Evolutionary conservation across 345 rosid species (phyloP).

Genomic region (Euphorbia lathyris): DNA sequence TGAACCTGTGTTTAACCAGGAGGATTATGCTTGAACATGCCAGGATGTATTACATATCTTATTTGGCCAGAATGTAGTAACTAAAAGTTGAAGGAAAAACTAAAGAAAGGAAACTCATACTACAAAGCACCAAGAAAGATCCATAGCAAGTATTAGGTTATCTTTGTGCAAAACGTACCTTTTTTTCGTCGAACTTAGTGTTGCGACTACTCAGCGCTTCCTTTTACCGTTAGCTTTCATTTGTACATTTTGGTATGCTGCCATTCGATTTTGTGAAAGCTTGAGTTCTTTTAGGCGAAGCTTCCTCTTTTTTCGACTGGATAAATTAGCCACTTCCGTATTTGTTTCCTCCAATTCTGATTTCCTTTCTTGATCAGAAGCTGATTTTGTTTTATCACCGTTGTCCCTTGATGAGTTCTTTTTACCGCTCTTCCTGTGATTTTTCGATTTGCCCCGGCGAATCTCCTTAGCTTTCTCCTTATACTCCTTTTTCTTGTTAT

Average conservation of each 20-base stretch:
- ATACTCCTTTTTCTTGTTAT: constrained; percentile 41
- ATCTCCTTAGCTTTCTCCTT: constrained; percentile 51
- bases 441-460: constrained; percentile 20
- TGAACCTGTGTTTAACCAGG: no score
- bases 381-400: constrained; percentile 18
- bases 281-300: constrained; percentile 48
- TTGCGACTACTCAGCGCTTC: neutral
- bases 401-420: constrained; percentile 38
- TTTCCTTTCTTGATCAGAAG: constrained; percentile 24
- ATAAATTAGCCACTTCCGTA: constrained; percentile 30
- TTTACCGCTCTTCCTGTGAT: constrained; percentile 36
- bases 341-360: constrained; percentile 22
- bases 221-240: constrained; percentile 21
- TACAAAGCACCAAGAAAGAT: neutral
- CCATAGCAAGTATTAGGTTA: neutral
- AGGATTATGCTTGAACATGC: neutral
- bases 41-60: neutral
- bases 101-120: neutral
- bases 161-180: neutral
- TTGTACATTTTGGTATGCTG: constrained; percentile 58
- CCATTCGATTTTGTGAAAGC: constrained; percentile 51
- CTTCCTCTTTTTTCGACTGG: constrained; percentile 64
- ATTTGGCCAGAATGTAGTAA: neutral
- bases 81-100: neutral
- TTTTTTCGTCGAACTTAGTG: neutral